Base-by-base conservation (phyloP, 495 filamentous ascomycete genomes). In the Talaromyces trachyspermus region DNA sequence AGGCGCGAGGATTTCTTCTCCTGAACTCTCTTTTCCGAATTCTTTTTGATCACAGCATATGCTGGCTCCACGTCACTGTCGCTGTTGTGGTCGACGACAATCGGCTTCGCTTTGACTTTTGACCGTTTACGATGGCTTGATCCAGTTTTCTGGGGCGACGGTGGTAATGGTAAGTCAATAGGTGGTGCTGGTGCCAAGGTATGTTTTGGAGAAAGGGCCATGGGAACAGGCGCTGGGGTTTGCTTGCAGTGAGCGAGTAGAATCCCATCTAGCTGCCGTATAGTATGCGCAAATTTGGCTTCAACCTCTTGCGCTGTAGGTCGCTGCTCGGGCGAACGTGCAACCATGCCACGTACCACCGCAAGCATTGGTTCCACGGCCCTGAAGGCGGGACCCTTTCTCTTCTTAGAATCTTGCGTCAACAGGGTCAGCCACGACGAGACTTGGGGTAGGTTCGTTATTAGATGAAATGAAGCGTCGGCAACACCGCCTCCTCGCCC, bases 381-480 rank as follows among this genome's bases (percentile, higher is more conserved):
- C 26, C 58, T 55, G 33, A 75, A 71, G 0, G 58, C 54, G 5
- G 52, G 51, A 33, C 86, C 82, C 37, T 83, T 74, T 6, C 65
- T 62, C 59, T 85, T 84, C 32, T 73, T 60, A 18, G 83, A 79
- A 20, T 88, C 83, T 40, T 79, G 79, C 35, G 80, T 77, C 0
- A 95, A 64, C 8, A 71, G 62, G 0, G 73, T 71, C 60, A 91
- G 85, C 90, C 91, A 95, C 12, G 72, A 78, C 37, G 82, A 78
- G 1, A 95, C 77, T 57, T 90, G 86, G 11, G 74, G 76, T 0
- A 85, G 66, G 54, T 95, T 92, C 20, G 80, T 80, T 18, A 61
- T 47, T 0, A 73, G 59, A 59, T 95, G 90, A 64, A 90, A 97
- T 0, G 84, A 88, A 1, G 83, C 77, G 55, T 95, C 86, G 8